Evolutionary conservation across 768 basidiomycete species (phyloP).

Genomic region (Phallus indusiatus): DNA sequence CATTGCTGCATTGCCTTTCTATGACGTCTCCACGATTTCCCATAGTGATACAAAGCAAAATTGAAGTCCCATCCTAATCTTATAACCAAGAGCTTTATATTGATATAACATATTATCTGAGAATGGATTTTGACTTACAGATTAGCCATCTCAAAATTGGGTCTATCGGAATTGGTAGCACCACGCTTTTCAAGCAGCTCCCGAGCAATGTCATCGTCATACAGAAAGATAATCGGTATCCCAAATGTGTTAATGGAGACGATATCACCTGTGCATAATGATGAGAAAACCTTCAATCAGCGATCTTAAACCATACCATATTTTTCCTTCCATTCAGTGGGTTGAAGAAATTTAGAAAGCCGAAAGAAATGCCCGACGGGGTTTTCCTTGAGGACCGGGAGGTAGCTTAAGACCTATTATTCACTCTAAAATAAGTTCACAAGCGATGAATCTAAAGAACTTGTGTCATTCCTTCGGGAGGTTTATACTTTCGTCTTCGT

Average conservation of each 20-base stretch:
- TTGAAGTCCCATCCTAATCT: conserved; percentile 33
- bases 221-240: not conserved
- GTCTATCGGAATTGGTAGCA: conserved; percentile 18
- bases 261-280: not conserved
- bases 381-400: not conserved
- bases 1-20: conserved; percentile 30
- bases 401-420: not conserved
- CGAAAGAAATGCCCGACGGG: not conserved
- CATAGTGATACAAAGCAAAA: conserved; percentile 27
- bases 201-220: conserved; percentile 8
- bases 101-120: not conserved
- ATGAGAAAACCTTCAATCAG: not conserved
- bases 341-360: not conserved
- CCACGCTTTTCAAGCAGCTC: conserved; percentile 22
- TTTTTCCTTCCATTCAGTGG: not conserved
- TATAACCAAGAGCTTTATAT: not conserved
- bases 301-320: not conserved
- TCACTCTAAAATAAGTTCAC: not conserved
- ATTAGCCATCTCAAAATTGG: conserved; percentile 16
- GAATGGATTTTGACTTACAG: conserved; percentile 2
- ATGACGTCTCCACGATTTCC: conserved; percentile 29
- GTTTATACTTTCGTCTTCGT: not conserved
- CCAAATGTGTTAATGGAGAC: not conserved
- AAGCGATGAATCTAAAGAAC: not conserved
- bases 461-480: not conserved